Percentiles rank a stretch among this genome's conserved stretches.
phyloP scores from a whole-genome alignment of 768 basidiomycete species.

The Mrakia hoshinonis region DNA sequence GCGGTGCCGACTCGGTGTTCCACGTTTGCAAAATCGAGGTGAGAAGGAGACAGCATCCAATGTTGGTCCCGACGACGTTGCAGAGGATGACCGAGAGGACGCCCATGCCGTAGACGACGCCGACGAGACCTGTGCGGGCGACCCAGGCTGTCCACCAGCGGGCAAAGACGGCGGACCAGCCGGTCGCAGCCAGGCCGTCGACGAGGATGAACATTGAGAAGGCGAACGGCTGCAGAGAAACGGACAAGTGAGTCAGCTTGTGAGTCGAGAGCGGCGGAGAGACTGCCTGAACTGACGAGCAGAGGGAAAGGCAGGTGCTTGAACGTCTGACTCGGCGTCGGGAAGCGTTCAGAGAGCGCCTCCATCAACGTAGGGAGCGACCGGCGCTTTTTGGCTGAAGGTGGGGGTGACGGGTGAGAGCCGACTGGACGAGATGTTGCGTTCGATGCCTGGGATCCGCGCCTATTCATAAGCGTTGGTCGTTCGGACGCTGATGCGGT shows the following conservation, averaged over 20 bases:
- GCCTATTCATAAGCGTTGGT: not conserved
- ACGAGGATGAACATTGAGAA: constrained; percentile 93
- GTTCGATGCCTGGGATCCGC: not conserved
- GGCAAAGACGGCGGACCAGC: constrained; percentile 81
- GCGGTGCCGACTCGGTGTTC: constrained; percentile 14
- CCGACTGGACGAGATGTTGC: not conserved
- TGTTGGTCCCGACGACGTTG: constrained; percentile 75
- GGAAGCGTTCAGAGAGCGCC: not conserved
- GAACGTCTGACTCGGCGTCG: not conserved
- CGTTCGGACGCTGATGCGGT: not conserved
- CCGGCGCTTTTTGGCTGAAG: not conserved
- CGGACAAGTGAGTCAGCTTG: constrained; percentile 47
- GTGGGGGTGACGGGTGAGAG: not conserved
- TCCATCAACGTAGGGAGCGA: not conserved
- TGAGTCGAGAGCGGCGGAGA: not conserved
- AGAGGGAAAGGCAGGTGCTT: not conserved
- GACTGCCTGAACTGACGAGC: not conserved
- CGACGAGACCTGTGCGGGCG: constrained; percentile 45
- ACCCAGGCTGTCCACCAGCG: constrained; percentile 54
- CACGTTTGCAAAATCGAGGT: constrained; percentile 56
- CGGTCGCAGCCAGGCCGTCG: constrained; percentile 66
- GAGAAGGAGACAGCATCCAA: constrained; percentile 80
- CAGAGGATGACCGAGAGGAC: constrained; percentile 65
- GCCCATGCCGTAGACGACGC: constrained; percentile 60
- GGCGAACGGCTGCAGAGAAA: constrained; percentile 78